These are phyloP conservation scores for Inosperma sp. DNA, from an alignment of 768 basidiomycete genomes.

Conservation along the genomic window DNA sequence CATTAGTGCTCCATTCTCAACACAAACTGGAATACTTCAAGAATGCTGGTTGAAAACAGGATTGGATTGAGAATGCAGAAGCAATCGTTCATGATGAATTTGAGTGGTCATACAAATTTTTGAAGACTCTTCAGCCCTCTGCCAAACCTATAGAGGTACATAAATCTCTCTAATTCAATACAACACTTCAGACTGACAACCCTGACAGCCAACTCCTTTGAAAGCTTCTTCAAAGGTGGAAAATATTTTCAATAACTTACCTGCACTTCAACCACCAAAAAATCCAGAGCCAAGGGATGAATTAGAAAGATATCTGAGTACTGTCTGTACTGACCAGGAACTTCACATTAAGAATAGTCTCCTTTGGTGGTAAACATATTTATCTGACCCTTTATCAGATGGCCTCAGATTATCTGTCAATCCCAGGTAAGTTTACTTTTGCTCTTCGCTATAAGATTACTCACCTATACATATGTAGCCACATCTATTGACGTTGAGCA, in stretches of 20 bases:
- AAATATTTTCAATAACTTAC: constrained; percentile 31
- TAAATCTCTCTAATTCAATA: background rate
- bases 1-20: constrained; percentile 17
- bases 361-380: constrained; percentile 8
- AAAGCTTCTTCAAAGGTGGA: background rate
- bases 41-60: constrained; percentile 14
- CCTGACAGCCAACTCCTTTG: background rate
- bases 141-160: background rate
- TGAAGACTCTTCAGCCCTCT: background rate
- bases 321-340: constrained; percentile 4
- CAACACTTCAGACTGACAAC: background rate
- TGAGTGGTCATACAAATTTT: constrained; percentile 7
- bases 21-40: constrained; percentile 23
- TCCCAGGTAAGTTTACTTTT: constrained; percentile 26
- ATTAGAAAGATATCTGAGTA: constrained; percentile 18
- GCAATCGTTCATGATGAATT: constrained; percentile 13
- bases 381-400: constrained; percentile 23
- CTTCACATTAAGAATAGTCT: constrained; percentile 3
- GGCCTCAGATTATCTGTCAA: constrained; percentile 26
- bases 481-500: constrained; percentile 31
- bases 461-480: constrained; percentile 17
- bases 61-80: constrained; percentile 18
- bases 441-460: background rate
- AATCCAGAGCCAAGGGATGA: constrained; percentile 17
- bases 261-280: constrained; percentile 16